Evolutionary conservation across 2,329 filamentous ascomycete species (phyloP), one percentile per base, ranked within the genome.

Genomic region (Fusarium brachygibbosum): DNA sequence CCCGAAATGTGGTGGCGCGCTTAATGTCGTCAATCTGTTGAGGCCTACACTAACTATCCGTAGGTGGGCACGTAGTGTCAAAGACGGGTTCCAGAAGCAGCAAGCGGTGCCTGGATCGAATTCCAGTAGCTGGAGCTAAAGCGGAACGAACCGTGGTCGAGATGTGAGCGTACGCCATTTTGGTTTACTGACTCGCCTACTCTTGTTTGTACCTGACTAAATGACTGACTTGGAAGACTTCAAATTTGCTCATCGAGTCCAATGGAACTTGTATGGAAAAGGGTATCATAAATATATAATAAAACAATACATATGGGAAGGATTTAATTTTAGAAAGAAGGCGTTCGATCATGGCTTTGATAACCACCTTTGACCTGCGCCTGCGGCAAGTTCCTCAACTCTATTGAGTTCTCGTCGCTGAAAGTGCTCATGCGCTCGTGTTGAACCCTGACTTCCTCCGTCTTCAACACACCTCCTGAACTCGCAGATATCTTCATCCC

Each of bases 381-480:
- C 16, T 55, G 59, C 23, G 53, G 61, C 17, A 73, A 41, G 14
- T 52, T 40, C 41, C 62, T 66, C 14, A 74, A 45, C 32, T 74
- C 72, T 68, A 74, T 66, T 13, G 68, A 72, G 17, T 70, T 60
- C 23, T 73, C 63, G 14, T 69, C 70, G 31, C 56, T 64, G 17
- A 68, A 63, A 3, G 56, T 63, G 35, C 69, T 72, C 40, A 73
- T 14, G 7, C 63, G 64, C 37, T 77, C 74, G 23, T 72, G 68
- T 4, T 74, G 62, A 0, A 78, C 63, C 23, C 68, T 74, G 3
- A 78, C 70, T 48, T 78, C 75, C 16, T 75, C 76, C 1, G 76
- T 79, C 57, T 77, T 78, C 45, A 77, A 53, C 1, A 77, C 75
- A 1, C 76, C 77, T 0, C 68, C 58, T 2, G 51, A 45, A n/a